A percentile compares a stretch with the other conserved stretches of the same genome.
phyloP scores from a whole-genome alignment of 441 rosid genomes.

The Mallotus repandus region DNA sequence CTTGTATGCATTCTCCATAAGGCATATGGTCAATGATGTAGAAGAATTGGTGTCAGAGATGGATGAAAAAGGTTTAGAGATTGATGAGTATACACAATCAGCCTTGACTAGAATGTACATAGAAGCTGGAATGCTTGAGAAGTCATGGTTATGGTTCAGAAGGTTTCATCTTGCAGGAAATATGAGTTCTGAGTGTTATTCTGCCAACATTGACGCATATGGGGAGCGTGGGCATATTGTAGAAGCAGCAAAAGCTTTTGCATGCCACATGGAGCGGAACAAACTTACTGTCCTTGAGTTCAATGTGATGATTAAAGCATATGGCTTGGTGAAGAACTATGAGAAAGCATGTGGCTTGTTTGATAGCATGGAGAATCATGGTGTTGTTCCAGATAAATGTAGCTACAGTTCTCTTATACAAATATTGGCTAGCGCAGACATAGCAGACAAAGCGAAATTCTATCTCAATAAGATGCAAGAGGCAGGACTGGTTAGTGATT shows the following conservation, averaged over 20 bases:
- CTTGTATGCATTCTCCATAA: slow-evolving; percentile 77
- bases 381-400: slow-evolving; percentile 65
- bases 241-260: slow-evolving; percentile 65
- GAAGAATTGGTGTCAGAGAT: slow-evolving; percentile 66
- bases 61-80: slow-evolving; percentile 57
- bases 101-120: slow-evolving; percentile 85
- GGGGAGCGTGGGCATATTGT: slow-evolving; percentile 65
- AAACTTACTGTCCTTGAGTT: slow-evolving; percentile 59
- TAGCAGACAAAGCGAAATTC: slow-evolving; percentile 51
- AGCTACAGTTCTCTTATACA: slow-evolving; percentile 66
- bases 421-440: slow-evolving; percentile 60
- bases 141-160: slow-evolving; percentile 82
- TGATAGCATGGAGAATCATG: slow-evolving; percentile 67
- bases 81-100: slow-evolving; percentile 87
- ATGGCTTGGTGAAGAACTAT: slow-evolving; percentile 58
- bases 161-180: slow-evolving; percentile 66
- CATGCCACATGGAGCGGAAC: slow-evolving; percentile 52
- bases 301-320: slow-evolving; percentile 88
- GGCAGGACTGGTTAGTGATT: slow-evolving; percentile 61
- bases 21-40: slow-evolving; percentile 72
- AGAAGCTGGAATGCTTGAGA: slow-evolving; percentile 73
- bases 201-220: slow-evolving; percentile 85
- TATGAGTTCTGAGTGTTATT: slow-evolving; percentile 81
- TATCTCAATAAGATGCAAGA: slow-evolving; percentile 71
- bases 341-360: slow-evolving; percentile 65